These are phyloP conservation scores for Fusarium nematophilum DNA, from an alignment of 2,329 filamentous ascomycete species.

Conservation along the genomic window DNA sequence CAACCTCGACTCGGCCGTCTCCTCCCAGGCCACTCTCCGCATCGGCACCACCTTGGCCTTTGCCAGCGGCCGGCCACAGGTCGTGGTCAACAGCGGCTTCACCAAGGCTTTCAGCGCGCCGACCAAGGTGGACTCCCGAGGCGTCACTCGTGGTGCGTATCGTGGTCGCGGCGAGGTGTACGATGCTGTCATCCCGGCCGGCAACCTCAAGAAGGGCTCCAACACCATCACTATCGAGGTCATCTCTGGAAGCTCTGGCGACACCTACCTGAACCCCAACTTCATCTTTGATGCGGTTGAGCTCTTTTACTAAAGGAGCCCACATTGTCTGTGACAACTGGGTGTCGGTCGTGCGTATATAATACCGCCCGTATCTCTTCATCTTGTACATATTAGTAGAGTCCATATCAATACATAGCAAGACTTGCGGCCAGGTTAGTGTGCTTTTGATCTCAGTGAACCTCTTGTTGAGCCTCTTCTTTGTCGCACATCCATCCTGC, in stretches of 20 bases:
- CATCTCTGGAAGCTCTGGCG: slow-evolving; percentile 68
- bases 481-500: too few species aligned
- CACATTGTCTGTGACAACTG: neutral
- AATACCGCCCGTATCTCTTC: slow-evolving; percentile 4
- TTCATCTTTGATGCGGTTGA: slow-evolving; percentile 49
- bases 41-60: slow-evolving; percentile 74
- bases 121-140: slow-evolving; percentile 71
- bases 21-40: slow-evolving; percentile 66
- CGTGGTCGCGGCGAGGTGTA: slow-evolving; percentile 73
- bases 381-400: slow-evolving; percentile 38
- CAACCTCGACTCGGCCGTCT: slow-evolving; percentile 60
- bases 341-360: neutral
- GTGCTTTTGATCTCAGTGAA: too few species aligned
- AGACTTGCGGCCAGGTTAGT: too few species aligned
- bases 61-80: slow-evolving; percentile 67
- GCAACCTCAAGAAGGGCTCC: slow-evolving; percentile 66
- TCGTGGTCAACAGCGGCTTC: slow-evolving; percentile 66
- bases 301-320: slow-evolving; percentile 35
- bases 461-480: too few species aligned
- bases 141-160: slow-evolving; percentile 74
- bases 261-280: slow-evolving; percentile 68
- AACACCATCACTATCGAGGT: slow-evolving; percentile 73
- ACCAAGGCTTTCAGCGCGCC: slow-evolving; percentile 61
- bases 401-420: slow-evolving; percentile 9
- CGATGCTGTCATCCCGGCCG: slow-evolving; percentile 68